Base-by-base conservation (phyloP, 345 rosid species). In the Salix suchowensis region DNA sequence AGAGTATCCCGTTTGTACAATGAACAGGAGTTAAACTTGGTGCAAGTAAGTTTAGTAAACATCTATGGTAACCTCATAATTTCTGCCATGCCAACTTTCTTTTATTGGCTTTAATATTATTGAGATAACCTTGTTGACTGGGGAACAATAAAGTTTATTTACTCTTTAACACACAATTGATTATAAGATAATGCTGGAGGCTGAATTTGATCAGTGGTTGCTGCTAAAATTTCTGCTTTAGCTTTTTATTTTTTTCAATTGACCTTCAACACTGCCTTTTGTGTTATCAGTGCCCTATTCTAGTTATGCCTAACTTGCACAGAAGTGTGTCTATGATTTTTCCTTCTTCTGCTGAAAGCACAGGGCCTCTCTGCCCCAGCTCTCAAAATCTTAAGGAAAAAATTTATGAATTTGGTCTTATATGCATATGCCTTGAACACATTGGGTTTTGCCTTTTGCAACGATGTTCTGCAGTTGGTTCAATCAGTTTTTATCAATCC, bases 11-110 rank as follows among this genome's bases (percentile, higher is more conserved):
- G 99, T 75, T 86, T 96, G 86, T 89, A 84, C 65, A 93, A 87
- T 82, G 99, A 96, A 80, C 99, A 92, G 77, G 99, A 96, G 86
- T 86, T 92, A 83, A 91, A 92, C 83, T 88, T 96, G 65, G 94
- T 96, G 71, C 99, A 93, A 83, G 99, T 91, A 88, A 79, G 88
- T 82, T 78, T 67, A 26, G 6, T 77, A 32, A 11, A 15, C 34
- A 18, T 70, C 2, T 28, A 14, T 34, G 34, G 14, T 39, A 32
- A 32, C 5, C 3, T 32, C 34, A 32, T n/a, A 21, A 39, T 32
- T 55, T 37, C 34, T 50, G 60, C 42, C 44, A 10, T 67, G 11
- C 9, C 7, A n/a, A 14, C 16, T 19, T 65, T 74, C 58, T 32
- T 50, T 44, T 14, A 19, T 36, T 40, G 68, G 68, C 16, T 8